Percentiles rank a stretch among this genome's conserved stretches.
These are phyloP conservation scores for Decorospora gaudefroyi DNA, from an alignment of 2,329 filamentous ascomycete species.

Conservation along the genomic window DNA sequence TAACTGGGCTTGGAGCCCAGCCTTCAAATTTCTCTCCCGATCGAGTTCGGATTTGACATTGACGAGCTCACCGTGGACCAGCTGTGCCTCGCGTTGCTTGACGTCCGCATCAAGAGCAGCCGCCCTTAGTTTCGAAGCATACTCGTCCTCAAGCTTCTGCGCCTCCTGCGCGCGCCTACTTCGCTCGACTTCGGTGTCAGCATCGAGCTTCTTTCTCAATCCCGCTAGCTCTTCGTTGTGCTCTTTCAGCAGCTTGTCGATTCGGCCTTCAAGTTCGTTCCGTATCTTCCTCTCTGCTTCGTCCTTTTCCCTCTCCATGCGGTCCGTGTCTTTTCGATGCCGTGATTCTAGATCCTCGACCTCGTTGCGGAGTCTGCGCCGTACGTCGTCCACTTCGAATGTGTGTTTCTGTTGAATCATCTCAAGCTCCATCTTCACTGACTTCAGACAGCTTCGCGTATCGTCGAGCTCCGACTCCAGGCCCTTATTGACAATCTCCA, in stretches of 20 bases:
- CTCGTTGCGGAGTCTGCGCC: conserved; percentile 60
- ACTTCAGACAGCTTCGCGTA: conserved; percentile 57
- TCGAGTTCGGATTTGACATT: conserved; percentile 51
- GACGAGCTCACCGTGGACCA: conserved; percentile 57
- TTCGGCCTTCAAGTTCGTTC: conserved; percentile 56
- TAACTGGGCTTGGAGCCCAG: conserved; percentile 60
- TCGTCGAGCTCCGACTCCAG: conserved; percentile 72
- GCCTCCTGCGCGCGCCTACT: conserved; percentile 64
- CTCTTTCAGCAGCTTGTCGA: conserved; percentile 62
- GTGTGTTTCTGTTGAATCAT: conserved; percentile 58
- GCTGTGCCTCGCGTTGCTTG: conserved; percentile 60
- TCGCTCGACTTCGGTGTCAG: conserved; percentile 69
- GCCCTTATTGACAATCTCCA: conserved; percentile 58
- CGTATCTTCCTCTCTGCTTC: conserved; percentile 51
- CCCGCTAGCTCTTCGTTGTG: conserved; percentile 71
- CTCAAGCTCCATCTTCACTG: conserved; percentile 56
- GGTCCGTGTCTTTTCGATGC: conserved; percentile 62
- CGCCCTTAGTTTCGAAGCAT: conserved; percentile 60
- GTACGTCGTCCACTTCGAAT: conserved; percentile 57
- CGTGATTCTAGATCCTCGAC: conserved; percentile 60
- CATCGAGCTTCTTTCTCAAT: conserved; percentile 64
- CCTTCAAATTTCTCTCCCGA: conserved; percentile 65
- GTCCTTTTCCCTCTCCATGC: conserved; percentile 58
- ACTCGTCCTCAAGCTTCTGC: conserved; percentile 63
- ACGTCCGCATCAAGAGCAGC: conserved; percentile 62